Percentiles rank a stretch among this genome's conserved stretches.
These are phyloP conservation scores for Aspergillus coremiiformis DNA, from an alignment of 495 filamentous ascomycete species.

Conservation along the genomic window DNA sequence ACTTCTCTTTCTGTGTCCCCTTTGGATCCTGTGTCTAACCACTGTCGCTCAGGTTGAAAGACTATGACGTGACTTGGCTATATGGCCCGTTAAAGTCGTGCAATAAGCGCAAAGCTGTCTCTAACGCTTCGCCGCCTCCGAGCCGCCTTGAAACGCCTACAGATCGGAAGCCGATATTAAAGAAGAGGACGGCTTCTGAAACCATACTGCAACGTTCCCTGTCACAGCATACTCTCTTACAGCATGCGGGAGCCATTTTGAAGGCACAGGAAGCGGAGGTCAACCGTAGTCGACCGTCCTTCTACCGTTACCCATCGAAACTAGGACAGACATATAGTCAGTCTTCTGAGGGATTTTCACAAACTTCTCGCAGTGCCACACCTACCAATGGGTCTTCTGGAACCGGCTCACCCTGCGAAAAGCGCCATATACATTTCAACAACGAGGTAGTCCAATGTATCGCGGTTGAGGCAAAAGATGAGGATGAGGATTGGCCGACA, in stretches of 20 bases:
- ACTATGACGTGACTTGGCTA: constrained; percentile 95
- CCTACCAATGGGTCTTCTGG: constrained; percentile 37
- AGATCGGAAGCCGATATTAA: constrained; percentile 86
- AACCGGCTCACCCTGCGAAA: constrained; percentile 59
- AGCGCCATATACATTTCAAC: constrained; percentile 92
- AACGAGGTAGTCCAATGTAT: constrained; percentile 94
- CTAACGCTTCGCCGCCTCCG: constrained; percentile 45
- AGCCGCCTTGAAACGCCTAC: constrained; percentile 67
- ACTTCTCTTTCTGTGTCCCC: not conserved
- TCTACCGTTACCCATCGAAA: constrained; percentile 58
- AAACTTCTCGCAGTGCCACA: constrained; percentile 22
- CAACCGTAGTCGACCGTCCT: constrained; percentile 34
- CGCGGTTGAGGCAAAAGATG: constrained; percentile 76
- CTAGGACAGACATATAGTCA: constrained; percentile 46
- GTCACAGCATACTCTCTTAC: constrained; percentile 82
- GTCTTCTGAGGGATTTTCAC: constrained; percentile 21
- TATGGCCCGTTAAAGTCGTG: constrained; percentile 86
- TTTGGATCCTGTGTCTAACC: constrained; percentile 13
- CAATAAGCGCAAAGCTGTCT: constrained; percentile 30
- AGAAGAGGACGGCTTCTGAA: constrained; percentile 94
- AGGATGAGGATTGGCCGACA: constrained; percentile 54
- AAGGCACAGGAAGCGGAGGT: constrained; percentile 75
- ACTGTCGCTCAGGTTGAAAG: constrained; percentile 66
- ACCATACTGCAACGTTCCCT: constrained; percentile 87
- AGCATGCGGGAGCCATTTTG: constrained; percentile 87